Conservation (phyloP, 192 early-diverging fungal genomes). For the Lunasporangiospora selenospora region DNA sequence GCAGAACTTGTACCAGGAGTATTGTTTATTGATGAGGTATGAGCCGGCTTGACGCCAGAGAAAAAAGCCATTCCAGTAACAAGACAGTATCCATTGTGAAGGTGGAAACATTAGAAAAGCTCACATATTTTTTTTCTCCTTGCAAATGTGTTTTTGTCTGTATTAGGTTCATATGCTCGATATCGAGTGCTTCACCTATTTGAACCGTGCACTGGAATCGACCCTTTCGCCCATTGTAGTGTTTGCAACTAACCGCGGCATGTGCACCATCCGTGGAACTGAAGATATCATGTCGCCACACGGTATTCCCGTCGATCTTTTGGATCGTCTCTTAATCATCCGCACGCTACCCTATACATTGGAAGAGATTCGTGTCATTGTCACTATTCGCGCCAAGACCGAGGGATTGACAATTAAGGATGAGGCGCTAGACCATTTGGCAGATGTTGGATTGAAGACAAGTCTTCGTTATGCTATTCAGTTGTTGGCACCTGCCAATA, state of each 20-base stretch:
- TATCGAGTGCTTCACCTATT: slow-evolving; percentile 99
- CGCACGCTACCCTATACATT: slow-evolving; percentile 92
- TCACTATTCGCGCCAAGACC: slow-evolving; percentile 92
- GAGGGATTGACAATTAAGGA: slow-evolving; percentile 84
- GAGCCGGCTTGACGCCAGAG: too few relatives aligned
- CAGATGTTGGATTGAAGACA: slow-evolving; percentile 86
- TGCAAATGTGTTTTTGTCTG: too few relatives aligned
- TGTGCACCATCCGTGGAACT: slow-evolving; percentile 81
- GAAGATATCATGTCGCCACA: slow-evolving; percentile 84
- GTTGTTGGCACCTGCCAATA: slow-evolving; percentile 88
- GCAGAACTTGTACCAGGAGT: slow-evolving; percentile 98
- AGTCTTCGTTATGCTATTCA: slow-evolving; percentile 97
- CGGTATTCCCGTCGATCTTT: slow-evolving; percentile 95
- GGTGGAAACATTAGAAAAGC: too few relatives aligned
- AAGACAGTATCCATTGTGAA: too few relatives aligned
- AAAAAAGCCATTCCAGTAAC: too few relatives aligned
- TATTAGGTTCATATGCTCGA: slow-evolving; percentile 96
- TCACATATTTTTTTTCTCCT: too few relatives aligned
- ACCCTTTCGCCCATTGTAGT: slow-evolving; percentile 96
- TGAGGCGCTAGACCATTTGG: slow-evolving; percentile 79
- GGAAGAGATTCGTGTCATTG: slow-evolving; percentile 89
- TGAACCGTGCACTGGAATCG: slow-evolving; percentile 98
- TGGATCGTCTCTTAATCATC: slow-evolving; percentile 97
- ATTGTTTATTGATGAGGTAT: slow-evolving; percentile 95
- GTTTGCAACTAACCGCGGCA: slow-evolving; percentile 97